Conservation (phyloP, 495 filamentous ascomycete genomes). For the Penicillium crystallinum region DNA sequence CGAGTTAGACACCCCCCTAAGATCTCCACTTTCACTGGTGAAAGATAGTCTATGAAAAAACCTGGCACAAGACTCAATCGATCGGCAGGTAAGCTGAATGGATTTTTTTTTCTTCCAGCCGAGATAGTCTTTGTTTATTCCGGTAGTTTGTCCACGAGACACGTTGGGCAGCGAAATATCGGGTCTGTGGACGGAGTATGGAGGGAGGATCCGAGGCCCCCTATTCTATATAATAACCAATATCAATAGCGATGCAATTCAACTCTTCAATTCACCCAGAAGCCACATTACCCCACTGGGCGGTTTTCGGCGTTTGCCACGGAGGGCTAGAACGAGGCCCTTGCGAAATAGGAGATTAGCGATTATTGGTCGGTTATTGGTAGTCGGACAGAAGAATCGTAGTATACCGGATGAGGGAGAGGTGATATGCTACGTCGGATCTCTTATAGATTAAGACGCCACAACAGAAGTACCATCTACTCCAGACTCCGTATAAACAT, state of each 20-base stretch:
- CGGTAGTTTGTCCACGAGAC: not conserved
- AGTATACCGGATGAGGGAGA: not conserved
- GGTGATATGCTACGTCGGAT: not conserved
- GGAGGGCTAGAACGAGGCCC: constrained; percentile 6
- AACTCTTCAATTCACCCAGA: not conserved
- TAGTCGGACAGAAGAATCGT: not conserved
- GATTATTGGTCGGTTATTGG: not conserved
- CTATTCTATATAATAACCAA: not conserved
- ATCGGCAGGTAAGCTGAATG: not conserved
- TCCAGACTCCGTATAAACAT: not conserved
- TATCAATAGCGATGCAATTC: constrained; percentile 1
- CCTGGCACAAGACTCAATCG: not conserved
- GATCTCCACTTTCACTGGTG: constrained; percentile 1
- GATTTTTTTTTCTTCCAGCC: not conserved
- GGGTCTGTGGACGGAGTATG: not conserved
- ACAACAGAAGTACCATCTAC: not conserved
- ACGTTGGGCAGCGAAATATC: constrained; percentile 3
- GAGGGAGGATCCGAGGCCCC: no score
- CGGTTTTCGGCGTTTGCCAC: constrained; percentile 4
- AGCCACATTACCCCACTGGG: constrained; percentile 8
- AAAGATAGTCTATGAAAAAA: not conserved
- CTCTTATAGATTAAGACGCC: no score
- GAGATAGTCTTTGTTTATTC: not conserved
- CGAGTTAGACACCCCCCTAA: not conserved
- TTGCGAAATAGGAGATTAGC: constrained; percentile 2